Base-by-base conservation (phyloP, 2,329 filamentous ascomycete genomes). In the Incumbomyces delicatus region DNA sequence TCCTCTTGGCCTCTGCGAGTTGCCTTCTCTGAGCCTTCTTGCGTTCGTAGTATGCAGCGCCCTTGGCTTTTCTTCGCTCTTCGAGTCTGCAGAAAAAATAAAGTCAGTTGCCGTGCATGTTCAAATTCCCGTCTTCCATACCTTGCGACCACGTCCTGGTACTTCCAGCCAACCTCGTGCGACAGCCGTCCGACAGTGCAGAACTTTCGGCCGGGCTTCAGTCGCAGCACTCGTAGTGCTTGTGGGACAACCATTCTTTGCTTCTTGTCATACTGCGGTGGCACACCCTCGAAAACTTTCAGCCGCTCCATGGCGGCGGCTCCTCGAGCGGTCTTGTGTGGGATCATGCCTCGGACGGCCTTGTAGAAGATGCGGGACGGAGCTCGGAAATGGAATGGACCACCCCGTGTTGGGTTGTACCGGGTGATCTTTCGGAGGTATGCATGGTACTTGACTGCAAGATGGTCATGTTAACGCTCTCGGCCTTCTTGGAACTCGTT, bases 281-380 rank as follows among this genome's bases (percentile, higher is more conserved):
- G 92, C 59, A 98, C 81, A 80, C 92, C 92, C 85, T 98, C 92
- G 73, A 96, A 98, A 71, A 94, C 88, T 88, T 98, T 98, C 62
- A 98, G 86, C 74, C 92, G 85, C 81, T 96, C 89, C 70, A 98
- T 74, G 63, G 92, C 92, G 65, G 90, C 90, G 64, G 87, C 85
- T 75, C 92, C 92, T 69, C 92, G 90, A 71, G 92, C 82, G 62
- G 92, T 98, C 87, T 98, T 98, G 87, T 98, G 92, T 68, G 92
- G 92, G 62, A 98, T 94, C 92, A 98, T 98, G 73, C 92, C 92
- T 73, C 92, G 90, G 76, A 98, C 87, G 70, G 92, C 88, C 85
- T 95, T 95, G 86, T 95, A 98, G 85, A 98, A 95, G 80, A 98
- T 95, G 75, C 94, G 86, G 66, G 89, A 94, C 57, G 92, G 92